These are phyloP conservation scores for Tillandsia leiboldiana DNA, from an alignment of 176 grass and related monocot species.

Conservation along the genomic window DNA sequence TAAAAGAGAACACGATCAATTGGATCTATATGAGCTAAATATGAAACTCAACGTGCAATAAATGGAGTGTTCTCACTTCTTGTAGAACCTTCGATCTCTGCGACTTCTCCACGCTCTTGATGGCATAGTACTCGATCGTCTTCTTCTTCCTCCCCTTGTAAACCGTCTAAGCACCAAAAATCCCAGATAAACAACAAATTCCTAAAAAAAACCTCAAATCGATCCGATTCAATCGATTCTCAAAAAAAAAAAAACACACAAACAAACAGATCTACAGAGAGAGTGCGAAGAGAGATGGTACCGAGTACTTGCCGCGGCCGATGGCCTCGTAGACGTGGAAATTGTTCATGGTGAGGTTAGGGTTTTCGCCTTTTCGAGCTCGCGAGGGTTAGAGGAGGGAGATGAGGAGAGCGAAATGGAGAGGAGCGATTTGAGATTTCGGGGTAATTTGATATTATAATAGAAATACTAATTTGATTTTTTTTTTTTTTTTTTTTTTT, in stretches of 20 bases:
- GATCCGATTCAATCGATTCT: conserved; percentile 11
- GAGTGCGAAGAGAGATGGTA: conserved; percentile 13
- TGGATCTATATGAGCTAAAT: not conserved
- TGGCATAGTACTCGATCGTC: conserved; percentile 89
- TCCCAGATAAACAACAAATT: not conserved
- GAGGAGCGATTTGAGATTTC: conserved; percentile 16
- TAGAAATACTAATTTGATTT: not conserved
- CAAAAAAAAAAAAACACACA: not conserved
- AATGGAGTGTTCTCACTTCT: conserved; percentile 47
- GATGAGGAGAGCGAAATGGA: not conserved
- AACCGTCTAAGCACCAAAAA: conserved; percentile 36
- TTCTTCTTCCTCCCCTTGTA: conserved; percentile 99
- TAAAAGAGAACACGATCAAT: not conserved
- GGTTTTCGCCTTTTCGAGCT: conserved; percentile 13
- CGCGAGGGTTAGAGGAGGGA: conserved; percentile 16
- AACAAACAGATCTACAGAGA: conserved; percentile 1
- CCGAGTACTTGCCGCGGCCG: conserved; percentile 91
- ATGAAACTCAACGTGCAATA: not conserved
- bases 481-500: not conserved
- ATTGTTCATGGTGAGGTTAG: conserved; percentile 70
- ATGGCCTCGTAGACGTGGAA: conserved; percentile 98
- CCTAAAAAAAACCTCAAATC: not conserved
- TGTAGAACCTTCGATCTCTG: conserved; percentile 86
- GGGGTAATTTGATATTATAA: conserved; percentile 20
- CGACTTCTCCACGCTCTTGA: conserved; percentile 98